Evolutionary conservation across 192 early-diverging fungal genomes (phyloP).

Genomic region (Blastocladiella britannica): DNA sequence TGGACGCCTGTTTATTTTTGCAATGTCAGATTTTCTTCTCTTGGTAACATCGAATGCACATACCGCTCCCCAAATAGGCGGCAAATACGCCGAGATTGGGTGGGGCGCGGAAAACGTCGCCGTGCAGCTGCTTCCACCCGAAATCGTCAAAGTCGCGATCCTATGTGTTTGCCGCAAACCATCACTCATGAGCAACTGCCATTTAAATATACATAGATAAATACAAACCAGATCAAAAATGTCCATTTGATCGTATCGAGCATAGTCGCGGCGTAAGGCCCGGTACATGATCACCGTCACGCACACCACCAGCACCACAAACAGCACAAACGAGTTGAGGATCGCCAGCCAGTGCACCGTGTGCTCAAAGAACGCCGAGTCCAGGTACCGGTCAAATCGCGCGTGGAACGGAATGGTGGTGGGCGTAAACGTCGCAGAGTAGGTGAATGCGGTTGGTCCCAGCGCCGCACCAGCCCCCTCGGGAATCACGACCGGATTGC

Average conservation of each 20-base stretch:
- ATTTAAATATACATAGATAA: neutral
- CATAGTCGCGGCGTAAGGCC: slow-evolving; percentile 76
- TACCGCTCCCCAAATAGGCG: slow-evolving; percentile 66
- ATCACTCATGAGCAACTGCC: neutral
- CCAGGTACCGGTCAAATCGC: slow-evolving; percentile 68
- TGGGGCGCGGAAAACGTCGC: slow-evolving; percentile 91
- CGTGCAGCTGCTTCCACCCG: slow-evolving; percentile 95
- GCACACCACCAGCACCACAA: slow-evolving; percentile 75
- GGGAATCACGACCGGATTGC: slow-evolving; percentile 13
- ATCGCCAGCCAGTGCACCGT: slow-evolving; percentile 90
- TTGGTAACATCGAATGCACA: too few relatives aligned
- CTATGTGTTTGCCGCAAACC: slow-evolving; percentile 10
- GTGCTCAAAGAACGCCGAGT: slow-evolving; percentile 61
- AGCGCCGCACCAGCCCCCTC: slow-evolving; percentile 6
- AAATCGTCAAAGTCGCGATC: slow-evolving; percentile 72
- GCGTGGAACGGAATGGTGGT: slow-evolving; percentile 37
- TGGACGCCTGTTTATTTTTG: too few relatives aligned
- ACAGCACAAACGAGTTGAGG: slow-evolving; percentile 83
- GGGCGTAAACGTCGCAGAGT: slow-evolving; percentile 39
- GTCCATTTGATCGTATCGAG: slow-evolving; percentile 67
- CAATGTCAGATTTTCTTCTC: too few relatives aligned
- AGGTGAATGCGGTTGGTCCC: slow-evolving; percentile 41
- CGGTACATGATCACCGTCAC: slow-evolving; percentile 75
- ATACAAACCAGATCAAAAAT: slow-evolving; percentile 39
- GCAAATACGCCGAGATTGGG: slow-evolving; percentile 47